A percentile compares a stretch with the other conserved stretches of the same genome.
Conservation (phyloP, 2,329 filamentous ascomycete species). For the Parafenestella ontariensis region DNA sequence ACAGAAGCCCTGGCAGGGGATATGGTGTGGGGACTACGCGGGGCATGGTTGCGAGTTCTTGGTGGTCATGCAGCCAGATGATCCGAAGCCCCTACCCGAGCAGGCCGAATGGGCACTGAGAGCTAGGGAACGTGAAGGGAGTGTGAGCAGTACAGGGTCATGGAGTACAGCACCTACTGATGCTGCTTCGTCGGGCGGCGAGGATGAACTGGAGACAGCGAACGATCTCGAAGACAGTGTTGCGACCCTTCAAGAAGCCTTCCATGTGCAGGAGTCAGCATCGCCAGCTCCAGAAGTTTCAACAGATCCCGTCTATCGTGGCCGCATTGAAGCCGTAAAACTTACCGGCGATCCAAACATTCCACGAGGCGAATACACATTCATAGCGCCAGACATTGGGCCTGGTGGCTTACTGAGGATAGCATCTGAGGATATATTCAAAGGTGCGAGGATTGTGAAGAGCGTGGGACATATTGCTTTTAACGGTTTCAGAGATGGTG, state of each 20-base stretch:
- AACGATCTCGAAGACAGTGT: slow-evolving; percentile 51
- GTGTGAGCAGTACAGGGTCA: slow-evolving; percentile 37
- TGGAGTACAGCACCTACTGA: slow-evolving; percentile 43
- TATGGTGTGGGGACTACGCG: slow-evolving; percentile 92
- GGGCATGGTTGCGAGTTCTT: slow-evolving; percentile 90
- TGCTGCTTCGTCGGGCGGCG: slow-evolving; percentile 13
- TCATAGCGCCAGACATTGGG: slow-evolving; percentile 80
- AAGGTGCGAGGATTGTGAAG: slow-evolving; percentile 75
- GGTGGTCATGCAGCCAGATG: slow-evolving; percentile 76
- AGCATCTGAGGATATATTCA: slow-evolving; percentile 72
- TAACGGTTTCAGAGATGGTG: slow-evolving; percentile 74
- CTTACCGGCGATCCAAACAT: slow-evolving; percentile 91
- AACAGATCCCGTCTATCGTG: slow-evolving; percentile 60
- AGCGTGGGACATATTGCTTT: slow-evolving; percentile 80
- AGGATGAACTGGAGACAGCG: slow-evolving; percentile 17
- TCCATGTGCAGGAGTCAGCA: background rate
- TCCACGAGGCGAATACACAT: slow-evolving; percentile 83
- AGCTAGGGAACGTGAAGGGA: slow-evolving; percentile 32
- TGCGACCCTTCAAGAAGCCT: slow-evolving; percentile 34
- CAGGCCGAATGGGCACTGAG: slow-evolving; percentile 39
- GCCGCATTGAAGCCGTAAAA: slow-evolving; percentile 83
- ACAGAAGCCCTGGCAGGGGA: slow-evolving; percentile 83
- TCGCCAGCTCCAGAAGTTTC: background rate
- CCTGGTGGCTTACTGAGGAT: slow-evolving; percentile 68
- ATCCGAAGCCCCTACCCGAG: slow-evolving; percentile 51